Percentiles rank a stretch among this genome's conserved stretches.
Conservation (phyloP, 768 basidiomycete genomes). For the Boletus edulis region DNA sequence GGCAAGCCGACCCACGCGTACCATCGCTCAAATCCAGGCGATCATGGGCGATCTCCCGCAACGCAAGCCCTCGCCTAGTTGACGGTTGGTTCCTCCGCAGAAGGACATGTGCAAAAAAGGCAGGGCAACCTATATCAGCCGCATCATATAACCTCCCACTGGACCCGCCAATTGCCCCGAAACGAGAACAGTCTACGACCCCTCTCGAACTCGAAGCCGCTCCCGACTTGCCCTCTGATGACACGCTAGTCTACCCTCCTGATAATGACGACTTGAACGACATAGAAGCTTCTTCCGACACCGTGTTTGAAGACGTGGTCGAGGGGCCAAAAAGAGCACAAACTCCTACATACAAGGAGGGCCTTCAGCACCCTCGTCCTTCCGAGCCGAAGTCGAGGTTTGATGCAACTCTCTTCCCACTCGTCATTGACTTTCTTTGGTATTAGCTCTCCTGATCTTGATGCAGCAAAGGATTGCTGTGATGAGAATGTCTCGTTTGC, state of each 20-base stretch:
- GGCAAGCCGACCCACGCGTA: conserved; percentile 27
- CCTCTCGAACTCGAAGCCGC: neutral
- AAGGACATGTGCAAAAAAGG: conserved; percentile 22
- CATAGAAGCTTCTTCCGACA: conserved; percentile 23
- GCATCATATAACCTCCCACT: conserved; percentile 24
- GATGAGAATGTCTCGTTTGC: neutral
- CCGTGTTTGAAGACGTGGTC: conserved; percentile 5
- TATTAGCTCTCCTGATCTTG: conserved; percentile 4
- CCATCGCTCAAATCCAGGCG: conserved; percentile 28
- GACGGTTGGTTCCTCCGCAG: conserved; percentile 29
- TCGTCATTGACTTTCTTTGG: conserved; percentile 11
- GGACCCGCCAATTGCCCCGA: neutral
- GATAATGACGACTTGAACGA: conserved; percentile 6
- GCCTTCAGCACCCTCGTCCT: neutral
- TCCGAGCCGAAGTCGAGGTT: conserved; percentile 14
- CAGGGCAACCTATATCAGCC: conserved; percentile 13
- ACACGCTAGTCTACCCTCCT: conserved; percentile 17
- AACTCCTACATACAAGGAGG: conserved; percentile 17
- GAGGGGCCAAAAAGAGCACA: neutral
- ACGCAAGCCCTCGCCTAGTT: conserved; percentile 18
- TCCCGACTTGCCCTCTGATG: conserved; percentile 21
- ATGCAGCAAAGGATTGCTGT: neutral
- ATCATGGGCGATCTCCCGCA: conserved; percentile 25
- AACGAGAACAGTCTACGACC: conserved; percentile 8
- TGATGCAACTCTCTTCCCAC: conserved; percentile 1